Evolutionary conservation across 1,284 basidiomycete species (phyloP), one percentile per base, ranked within the genome.

Genomic region (Cryptococcus sp.): DNA sequence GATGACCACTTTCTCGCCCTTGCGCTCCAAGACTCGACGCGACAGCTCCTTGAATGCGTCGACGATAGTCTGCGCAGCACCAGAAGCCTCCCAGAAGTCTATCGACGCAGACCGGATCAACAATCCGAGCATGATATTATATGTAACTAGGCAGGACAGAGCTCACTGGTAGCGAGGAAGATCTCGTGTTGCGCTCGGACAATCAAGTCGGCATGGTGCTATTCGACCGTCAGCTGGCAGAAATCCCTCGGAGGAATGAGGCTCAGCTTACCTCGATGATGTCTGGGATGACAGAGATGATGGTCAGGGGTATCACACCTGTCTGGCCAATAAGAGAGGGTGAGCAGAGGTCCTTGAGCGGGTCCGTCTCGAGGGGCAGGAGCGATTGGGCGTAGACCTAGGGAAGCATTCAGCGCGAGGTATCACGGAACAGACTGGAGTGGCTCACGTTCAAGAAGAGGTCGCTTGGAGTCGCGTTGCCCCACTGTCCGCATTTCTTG

Each of bases 71-170:
- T 57, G 34, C 5, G 64, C 66, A 11, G 69, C 60, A 17, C 59
- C 53, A 13, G 64, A 66, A 3, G 69, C 67, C 53, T 70, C 70
- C 71, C 71, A 73, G 40, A 62, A 66, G 43, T 72, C 65, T 67
- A 41, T 55, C 11, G 16, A 48, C 41, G 29, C 34, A 17, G 8
- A 29, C 23, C 41, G 17, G 5, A 22, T 41, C 22, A 13, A 37
- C 11, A 20, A 19, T 4, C n/a, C 20, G 25, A 52, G 22, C n/a
- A 44, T 19, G 41, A n/a, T 44, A 26, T 34, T 8, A 23, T 51
- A 23, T 1, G 23, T 17, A 7, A 20, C 34, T 46, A n/a, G n/a
- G 39, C 5, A 3, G 19, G 26, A 23, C 20, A 22, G 5, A 11
- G 55, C 58, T 51, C 37, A 65, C 64, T 73, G n/a, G 71, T 73